These are phyloP conservation scores for Ceratocystis eucalypticola DNA, from an alignment of 2,329 filamentous ascomycete species.

Conservation along the genomic window DNA sequence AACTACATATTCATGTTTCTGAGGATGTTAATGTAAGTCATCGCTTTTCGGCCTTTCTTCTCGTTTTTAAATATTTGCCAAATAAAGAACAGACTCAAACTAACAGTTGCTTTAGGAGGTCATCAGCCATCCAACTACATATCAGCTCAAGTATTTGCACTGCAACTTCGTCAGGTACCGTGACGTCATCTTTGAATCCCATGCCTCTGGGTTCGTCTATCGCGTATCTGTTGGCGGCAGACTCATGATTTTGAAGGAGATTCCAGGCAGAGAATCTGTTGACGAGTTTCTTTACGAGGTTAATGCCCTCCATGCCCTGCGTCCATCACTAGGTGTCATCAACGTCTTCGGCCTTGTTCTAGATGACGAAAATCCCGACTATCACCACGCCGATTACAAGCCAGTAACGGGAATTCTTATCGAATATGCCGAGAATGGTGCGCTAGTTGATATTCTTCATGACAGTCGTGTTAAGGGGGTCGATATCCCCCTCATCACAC, in stretches of 20 bases:
- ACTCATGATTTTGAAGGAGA: conserved; percentile 90
- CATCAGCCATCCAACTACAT: conserved; percentile 66
- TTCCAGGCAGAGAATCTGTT: conserved; percentile 85
- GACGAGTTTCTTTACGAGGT: conserved; percentile 97
- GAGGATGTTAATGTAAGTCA: conserved; percentile 67
- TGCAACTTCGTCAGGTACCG: conserved; percentile 55
- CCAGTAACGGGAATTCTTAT: conserved; percentile 81
- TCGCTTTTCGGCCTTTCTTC: background rate
- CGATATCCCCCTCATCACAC: conserved; percentile 51
- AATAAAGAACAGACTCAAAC: conserved; percentile 18
- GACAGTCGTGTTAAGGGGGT: conserved; percentile 40
- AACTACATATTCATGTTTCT: conserved; percentile 92
- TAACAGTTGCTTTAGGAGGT: conserved; percentile 46
- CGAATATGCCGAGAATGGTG: conserved; percentile 71
- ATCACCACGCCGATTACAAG: conserved; percentile 32
- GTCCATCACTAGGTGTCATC: conserved; percentile 63
- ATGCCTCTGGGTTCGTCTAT: conserved; percentile 96
- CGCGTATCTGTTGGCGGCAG: conserved; percentile 60
- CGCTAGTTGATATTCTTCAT: conserved; percentile 81
- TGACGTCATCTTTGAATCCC: conserved; percentile 71
- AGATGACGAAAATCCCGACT: conserved; percentile 57
- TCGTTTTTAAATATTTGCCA: background rate
- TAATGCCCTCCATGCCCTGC: conserved; percentile 74
- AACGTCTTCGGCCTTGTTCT: conserved; percentile 77
- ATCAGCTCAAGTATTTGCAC: conserved; percentile 58